Percentiles rank a stretch among this genome's conserved stretches.
These are phyloP conservation scores for Penicillium sclerotigenum DNA, from an alignment of 2,329 filamentous ascomycete genomes.

Conservation along the genomic window DNA sequence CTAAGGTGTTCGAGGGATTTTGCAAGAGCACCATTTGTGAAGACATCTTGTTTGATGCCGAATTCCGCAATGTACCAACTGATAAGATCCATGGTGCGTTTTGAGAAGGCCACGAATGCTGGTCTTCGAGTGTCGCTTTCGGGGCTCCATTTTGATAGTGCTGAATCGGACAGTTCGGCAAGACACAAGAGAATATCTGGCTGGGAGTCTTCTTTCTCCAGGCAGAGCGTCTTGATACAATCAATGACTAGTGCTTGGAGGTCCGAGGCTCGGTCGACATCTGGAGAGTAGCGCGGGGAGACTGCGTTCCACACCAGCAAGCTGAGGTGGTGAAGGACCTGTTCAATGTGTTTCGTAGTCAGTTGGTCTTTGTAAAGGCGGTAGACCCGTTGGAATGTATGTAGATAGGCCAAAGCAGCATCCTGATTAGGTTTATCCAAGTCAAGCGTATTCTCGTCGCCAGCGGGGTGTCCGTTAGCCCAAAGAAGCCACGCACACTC, in stretches of 20 bases:
- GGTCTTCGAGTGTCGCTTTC: slow-evolving; percentile 52
- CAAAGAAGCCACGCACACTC: slow-evolving; percentile 67
- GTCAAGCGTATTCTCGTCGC: slow-evolving; percentile 42
- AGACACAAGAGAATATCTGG: slow-evolving; percentile 45
- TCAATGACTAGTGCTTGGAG: slow-evolving; percentile 36
- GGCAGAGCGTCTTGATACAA: slow-evolving; percentile 36
- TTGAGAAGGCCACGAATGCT: slow-evolving; percentile 87
- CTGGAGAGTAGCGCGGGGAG: slow-evolving; percentile 38
- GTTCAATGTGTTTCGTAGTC: slow-evolving; percentile 58
- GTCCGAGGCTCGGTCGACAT: slow-evolving; percentile 39
- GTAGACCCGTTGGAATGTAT: slow-evolving; percentile 73
- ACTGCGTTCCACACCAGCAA: slow-evolving; percentile 70
- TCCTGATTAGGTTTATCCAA: slow-evolving; percentile 66
- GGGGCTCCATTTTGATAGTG: slow-evolving; percentile 38
- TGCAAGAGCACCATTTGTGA: slow-evolving; percentile 64
- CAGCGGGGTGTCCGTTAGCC: slow-evolving; percentile 61
- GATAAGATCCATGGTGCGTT: slow-evolving; percentile 71
- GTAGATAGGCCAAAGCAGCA: slow-evolving; percentile 80
- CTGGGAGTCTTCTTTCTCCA: slow-evolving; percentile 39
- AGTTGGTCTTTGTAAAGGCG: slow-evolving; percentile 66
- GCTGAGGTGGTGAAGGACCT: slow-evolving; percentile 69
- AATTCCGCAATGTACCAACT: slow-evolving; percentile 41
- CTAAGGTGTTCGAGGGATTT: slow-evolving; percentile 65
- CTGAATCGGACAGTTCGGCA: slow-evolving; percentile 67
- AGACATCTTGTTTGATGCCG: slow-evolving; percentile 62